phyloP scores from a whole-genome alignment of 768 basidiomycete genomes.

The Cantharellus cinnabarinus region DNA sequence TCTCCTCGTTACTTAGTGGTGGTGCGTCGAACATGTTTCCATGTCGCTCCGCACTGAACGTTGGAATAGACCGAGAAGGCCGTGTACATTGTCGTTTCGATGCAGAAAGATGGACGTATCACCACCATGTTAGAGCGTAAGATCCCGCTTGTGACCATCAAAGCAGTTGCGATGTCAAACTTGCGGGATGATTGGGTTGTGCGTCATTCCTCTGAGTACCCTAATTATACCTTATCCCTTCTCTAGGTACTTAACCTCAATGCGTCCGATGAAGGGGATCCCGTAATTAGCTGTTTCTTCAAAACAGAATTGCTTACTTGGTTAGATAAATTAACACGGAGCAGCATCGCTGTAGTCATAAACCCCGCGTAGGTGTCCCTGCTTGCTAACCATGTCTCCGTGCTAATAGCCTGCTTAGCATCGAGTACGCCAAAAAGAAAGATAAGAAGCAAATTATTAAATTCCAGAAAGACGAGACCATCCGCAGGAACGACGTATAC shows the following conservation, averaged over 20 bases:
- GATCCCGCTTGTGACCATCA: constrained; percentile 74
- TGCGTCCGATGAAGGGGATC: constrained; percentile 82
- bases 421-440: constrained; percentile 92
- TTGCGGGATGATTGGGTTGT: constrained; percentile 93
- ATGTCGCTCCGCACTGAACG: constrained; percentile 2
- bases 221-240: background rate
- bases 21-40: constrained; percentile 28
- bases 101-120: constrained; percentile 39
- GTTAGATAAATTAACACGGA: constrained; percentile 62
- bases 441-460: constrained; percentile 80
- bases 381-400: background rate
- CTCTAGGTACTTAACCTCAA: constrained; percentile 54
- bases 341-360: constrained; percentile 49
- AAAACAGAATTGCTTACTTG: constrained; percentile 86
- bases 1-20: constrained; percentile 80
- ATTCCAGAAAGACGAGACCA: constrained; percentile 73
- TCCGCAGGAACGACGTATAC: constrained; percentile 61
- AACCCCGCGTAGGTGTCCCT: constrained; percentile 44
- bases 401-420: constrained; percentile 21
- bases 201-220: constrained; percentile 11
- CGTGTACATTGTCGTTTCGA: constrained; percentile 47
- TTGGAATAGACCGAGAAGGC: constrained; percentile 57
- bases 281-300: constrained; percentile 75
- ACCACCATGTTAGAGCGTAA: constrained; percentile 59
- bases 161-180: constrained; percentile 67